phyloP scores from a whole-genome alignment of 2,329 filamentous ascomycete genomes.

The Claviceps citrina region DNA sequence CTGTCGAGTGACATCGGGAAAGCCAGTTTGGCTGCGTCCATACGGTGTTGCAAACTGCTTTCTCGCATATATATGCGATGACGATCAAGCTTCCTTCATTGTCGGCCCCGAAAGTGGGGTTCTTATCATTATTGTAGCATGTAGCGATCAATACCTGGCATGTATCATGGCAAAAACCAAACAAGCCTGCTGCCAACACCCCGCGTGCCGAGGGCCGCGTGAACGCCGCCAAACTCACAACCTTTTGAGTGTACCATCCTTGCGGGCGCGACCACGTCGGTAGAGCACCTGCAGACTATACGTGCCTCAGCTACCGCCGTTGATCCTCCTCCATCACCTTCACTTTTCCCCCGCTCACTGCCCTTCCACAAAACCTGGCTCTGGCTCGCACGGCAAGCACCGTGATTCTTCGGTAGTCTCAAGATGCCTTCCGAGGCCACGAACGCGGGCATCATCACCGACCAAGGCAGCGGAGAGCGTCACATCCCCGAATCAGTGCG shows the following conservation, averaged over 20 bases:
- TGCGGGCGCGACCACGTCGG: background rate
- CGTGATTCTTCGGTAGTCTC: too few relatives aligned
- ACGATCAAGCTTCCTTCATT: background rate
- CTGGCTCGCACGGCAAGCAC: too few relatives aligned
- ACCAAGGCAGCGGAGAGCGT: conserved; percentile 61
- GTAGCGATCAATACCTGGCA: too few relatives aligned
- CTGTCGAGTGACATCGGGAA: background rate
- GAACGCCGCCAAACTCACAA: background rate
- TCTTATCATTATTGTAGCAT: too few relatives aligned
- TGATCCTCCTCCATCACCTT: background rate
- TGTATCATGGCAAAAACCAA: background rate
- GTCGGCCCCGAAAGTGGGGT: background rate
- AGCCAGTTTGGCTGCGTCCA: too few relatives aligned
- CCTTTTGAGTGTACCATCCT: background rate
- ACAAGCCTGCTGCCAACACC: too few relatives aligned
- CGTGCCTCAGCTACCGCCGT: background rate
- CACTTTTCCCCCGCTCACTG: too few relatives aligned
- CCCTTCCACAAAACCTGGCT: background rate
- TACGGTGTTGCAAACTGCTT: background rate
- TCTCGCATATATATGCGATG: too few relatives aligned
- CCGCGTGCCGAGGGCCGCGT: background rate
- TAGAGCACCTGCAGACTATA: background rate
- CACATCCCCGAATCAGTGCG: conserved; percentile 80
- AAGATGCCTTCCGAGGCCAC: conserved; percentile 35
- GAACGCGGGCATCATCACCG: conserved; percentile 62